Conservation (phyloP, 768 basidiomycete genomes). For the Leccinum arenicola region DNA sequence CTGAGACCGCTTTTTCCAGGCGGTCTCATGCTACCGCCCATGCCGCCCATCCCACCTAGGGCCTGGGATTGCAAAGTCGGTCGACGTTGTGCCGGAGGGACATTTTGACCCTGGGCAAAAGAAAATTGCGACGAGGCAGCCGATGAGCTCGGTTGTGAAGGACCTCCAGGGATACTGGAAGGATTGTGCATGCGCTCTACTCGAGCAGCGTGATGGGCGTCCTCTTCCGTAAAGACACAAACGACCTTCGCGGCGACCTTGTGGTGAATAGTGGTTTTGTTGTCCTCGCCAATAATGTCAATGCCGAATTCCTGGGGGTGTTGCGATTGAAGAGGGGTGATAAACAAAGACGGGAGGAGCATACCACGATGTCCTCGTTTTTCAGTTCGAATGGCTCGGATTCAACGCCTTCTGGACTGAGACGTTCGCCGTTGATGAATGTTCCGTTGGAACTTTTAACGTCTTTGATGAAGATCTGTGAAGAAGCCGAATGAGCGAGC, state of each 20-base stretch:
- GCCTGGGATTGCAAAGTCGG: constrained; percentile 58
- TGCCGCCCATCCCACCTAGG: constrained; percentile 70
- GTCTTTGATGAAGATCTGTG: constrained; percentile 94
- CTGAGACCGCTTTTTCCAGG: constrained; percentile 85
- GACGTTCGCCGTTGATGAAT: constrained; percentile 94
- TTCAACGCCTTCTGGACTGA: constrained; percentile 86
- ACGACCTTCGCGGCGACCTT: constrained; percentile 95
- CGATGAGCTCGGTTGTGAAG: constrained; percentile 36
- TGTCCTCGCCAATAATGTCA: constrained; percentile 98
- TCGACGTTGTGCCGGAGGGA: constrained; percentile 47
- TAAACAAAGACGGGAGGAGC: constrained; percentile 30
- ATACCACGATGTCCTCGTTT: constrained; percentile 91
- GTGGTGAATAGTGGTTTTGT: constrained; percentile 96
- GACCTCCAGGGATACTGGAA: constrained; percentile 22
- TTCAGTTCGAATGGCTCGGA: constrained; percentile 93
- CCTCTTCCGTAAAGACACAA: constrained; percentile 84
- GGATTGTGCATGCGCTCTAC: constrained; percentile 63
- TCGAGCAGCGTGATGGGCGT: constrained; percentile 71
- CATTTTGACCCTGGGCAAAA: constrained; percentile 37
- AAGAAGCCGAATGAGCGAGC: constrained; percentile 11
- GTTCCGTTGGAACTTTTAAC: constrained; percentile 98
- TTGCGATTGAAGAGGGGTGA: constrained; percentile 5
- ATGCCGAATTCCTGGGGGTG: constrained; percentile 89
- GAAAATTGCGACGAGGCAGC: constrained; percentile 35
- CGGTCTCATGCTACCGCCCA: constrained; percentile 66